phyloP scores from a whole-genome alignment of 2,329 filamentous ascomycete genomes.

The Clarireedia sp. region DNA sequence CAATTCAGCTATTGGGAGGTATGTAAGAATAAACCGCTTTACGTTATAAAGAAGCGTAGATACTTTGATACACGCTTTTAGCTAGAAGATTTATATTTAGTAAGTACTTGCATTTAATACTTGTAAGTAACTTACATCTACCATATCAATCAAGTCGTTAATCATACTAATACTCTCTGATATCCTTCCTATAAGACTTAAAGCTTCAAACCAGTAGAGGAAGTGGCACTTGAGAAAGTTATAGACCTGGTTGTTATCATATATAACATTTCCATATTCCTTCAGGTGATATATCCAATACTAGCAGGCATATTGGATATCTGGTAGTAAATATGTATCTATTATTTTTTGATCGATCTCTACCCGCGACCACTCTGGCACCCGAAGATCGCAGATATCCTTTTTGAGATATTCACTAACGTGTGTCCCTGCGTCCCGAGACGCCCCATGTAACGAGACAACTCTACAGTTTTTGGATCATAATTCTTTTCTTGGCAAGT shows the following conservation, averaged over 20 bases:
- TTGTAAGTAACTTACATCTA: neutral
- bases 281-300: constrained; percentile 16
- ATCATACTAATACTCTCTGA: constrained; percentile 16
- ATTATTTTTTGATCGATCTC: constrained; percentile 30
- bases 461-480: too few relatives aligned
- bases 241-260: constrained; percentile 27
- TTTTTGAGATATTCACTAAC: constrained; percentile 23
- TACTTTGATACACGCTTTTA: neutral
- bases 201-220: constrained; percentile 28
- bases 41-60: constrained; percentile 1
- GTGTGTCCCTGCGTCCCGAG: too few relatives aligned
- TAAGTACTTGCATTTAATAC: neutral
- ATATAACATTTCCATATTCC: constrained; percentile 19
- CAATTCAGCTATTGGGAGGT: too few relatives aligned
- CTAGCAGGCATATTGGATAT: constrained; percentile 26
- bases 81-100: neutral
- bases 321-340: constrained; percentile 21
- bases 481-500: too few relatives aligned
- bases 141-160: neutral
- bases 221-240: constrained; percentile 33
- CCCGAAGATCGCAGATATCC: constrained; percentile 32
- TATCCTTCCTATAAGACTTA: constrained; percentile 20
- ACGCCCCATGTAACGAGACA: too few relatives aligned
- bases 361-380: constrained; percentile 22
- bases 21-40: neutral